These are phyloP conservation scores for Spathaspora girioi DNA, from an alignment of 805 yeast species.

Conservation along the genomic window DNA sequence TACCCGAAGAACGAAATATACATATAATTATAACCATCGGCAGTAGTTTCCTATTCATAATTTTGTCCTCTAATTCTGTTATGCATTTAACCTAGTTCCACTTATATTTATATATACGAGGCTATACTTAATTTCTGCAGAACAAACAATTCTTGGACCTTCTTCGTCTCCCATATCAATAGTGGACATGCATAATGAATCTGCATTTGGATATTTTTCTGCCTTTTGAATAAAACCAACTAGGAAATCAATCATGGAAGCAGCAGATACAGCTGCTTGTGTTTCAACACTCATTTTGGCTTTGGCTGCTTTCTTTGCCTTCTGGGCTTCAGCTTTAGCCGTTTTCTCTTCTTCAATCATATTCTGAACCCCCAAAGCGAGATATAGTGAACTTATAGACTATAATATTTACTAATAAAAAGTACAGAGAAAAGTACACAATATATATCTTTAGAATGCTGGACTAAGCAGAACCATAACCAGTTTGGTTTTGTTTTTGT, in stretches of 20 bases:
- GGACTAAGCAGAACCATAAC: neutral
- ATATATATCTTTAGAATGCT: neutral
- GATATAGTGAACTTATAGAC: too few relatives aligned
- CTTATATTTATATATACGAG: too few relatives aligned
- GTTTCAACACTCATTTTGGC: slow-evolving; percentile 56
- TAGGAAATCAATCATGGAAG: slow-evolving; percentile 80
- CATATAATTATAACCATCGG: too few relatives aligned
- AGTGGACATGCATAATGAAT: slow-evolving; percentile 91
- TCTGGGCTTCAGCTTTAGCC: slow-evolving; percentile 53
- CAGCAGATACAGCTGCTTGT: slow-evolving; percentile 43
- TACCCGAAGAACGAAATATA: too few relatives aligned
- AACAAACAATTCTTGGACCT: slow-evolving; percentile 97
- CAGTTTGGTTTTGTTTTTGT: slow-evolving; percentile 27
- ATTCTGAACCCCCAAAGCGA: too few relatives aligned
- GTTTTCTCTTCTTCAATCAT: slow-evolving; percentile 42
- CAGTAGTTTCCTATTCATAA: too few relatives aligned
- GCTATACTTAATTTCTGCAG: slow-evolving; percentile 63
- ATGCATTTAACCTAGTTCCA: too few relatives aligned
- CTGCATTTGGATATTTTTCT: slow-evolving; percentile 96
- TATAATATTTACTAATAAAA: too few relatives aligned
- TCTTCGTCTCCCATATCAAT: slow-evolving; percentile 95
- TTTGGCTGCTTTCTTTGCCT: slow-evolving; percentile 60
- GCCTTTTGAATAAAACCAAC: slow-evolving; percentile 98
- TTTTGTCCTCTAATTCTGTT: too few relatives aligned
- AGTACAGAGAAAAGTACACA: neutral